Conservation (phyloP, 2,329 filamentous ascomycete species). For the Neoarthrinium moseri region DNA sequence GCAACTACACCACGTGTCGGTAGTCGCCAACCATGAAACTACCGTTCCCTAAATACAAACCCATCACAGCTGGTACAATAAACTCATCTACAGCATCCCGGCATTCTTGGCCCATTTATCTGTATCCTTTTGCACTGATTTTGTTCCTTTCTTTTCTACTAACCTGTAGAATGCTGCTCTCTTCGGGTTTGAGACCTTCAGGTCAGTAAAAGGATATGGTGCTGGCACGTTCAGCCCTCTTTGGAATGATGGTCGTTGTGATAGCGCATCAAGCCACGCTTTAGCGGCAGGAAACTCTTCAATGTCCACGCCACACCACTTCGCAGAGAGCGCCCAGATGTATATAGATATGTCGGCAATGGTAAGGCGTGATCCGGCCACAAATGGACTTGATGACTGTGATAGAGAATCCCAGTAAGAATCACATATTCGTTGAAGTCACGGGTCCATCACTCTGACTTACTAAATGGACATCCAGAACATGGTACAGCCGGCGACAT, state of each 20-base stretch:
- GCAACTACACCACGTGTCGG: too few relatives aligned
- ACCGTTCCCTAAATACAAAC: too few relatives aligned
- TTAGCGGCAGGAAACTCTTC: conserved; percentile 18
- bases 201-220: conserved; percentile 17
- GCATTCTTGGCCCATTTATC: too few relatives aligned
- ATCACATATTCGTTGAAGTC: too few relatives aligned
- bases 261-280: conserved; percentile 18
- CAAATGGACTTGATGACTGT: conserved; percentile 14
- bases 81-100: too few relatives aligned
- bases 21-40: too few relatives aligned
- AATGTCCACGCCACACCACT: conserved; percentile 20
- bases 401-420: neutral
- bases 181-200: too few relatives aligned
- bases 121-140: too few relatives aligned
- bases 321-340: conserved; percentile 18
- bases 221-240: conserved; percentile 17
- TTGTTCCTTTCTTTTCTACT: too few relatives aligned
- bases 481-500: conserved; percentile 14
- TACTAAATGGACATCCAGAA: conserved; percentile 18
- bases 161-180: too few relatives aligned
- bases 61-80: too few relatives aligned
- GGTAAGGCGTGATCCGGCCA: conserved; percentile 19
- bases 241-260: conserved; percentile 16
- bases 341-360: conserved; percentile 22
- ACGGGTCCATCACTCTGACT: conserved; percentile 2